Base-by-base conservation (phyloP, 1,284 basidiomycete species). In the Ceratobasidium sp. region DNA sequence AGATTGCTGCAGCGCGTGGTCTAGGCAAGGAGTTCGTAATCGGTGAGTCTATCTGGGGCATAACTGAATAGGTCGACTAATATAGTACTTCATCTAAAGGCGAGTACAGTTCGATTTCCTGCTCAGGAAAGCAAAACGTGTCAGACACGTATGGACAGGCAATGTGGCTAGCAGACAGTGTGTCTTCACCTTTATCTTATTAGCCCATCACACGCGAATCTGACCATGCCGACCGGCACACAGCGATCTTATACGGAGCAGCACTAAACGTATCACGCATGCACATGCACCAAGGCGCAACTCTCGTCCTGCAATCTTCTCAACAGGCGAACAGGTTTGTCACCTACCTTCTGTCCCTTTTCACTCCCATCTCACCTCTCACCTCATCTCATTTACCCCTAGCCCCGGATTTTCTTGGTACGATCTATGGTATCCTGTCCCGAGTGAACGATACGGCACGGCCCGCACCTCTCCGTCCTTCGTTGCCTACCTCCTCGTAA, bases 131-230 rank as follows among this genome's bases (percentile, higher is more conserved):
- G 75, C 76, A 83, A 65, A 83, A 83, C 57, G 82, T 84, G 11
- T 81, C 82, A 8, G 79, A 84, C 75, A 83, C 82, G 1, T 84
- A 81, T 72, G 83, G 82, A 19, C 82, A 83, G 67, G 82, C 82
- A 0, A 78, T 84, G 14, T 84, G 83, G 82, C 77, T 82, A 2
- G 80, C 82, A 0, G 82, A 82, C 63, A 82, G 82, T 82, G 65
- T 27, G 80, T 76, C 2, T 22, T 57, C 11, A 51, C 8, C 14
- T 14, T 45, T 33, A 7, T 41, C 75, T 53, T n/a, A 19, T 53
- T n/a, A 19, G 1, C 1, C 27, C 22, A 29, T 19, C 72, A 57
- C 45, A 24, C 45, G 63, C 51, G 27, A 56, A 41, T 44, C 24
- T 44, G 19, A 41, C 36, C n/a, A n/a, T n/a, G n/a, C n/a, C 36